These are phyloP conservation scores for Pochonia chlamydosporia DNA, from an alignment of 2,329 filamentous ascomycete species.

Conservation along the genomic window DNA sequence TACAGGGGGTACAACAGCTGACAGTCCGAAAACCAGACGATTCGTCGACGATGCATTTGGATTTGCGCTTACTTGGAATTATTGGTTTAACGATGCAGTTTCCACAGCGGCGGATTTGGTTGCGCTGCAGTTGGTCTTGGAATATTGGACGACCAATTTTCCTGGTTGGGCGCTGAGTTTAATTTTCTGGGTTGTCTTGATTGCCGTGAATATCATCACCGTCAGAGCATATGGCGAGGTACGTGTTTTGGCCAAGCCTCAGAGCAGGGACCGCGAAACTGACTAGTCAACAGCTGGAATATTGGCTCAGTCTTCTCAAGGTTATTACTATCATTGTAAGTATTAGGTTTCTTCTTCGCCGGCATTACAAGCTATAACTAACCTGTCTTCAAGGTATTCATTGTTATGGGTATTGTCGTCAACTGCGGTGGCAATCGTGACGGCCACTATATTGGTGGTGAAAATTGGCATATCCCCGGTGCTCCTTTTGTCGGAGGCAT, in stretches of 20 bases:
- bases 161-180: slow-evolving; percentile 58
- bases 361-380: neutral
- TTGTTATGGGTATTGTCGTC: slow-evolving; percentile 53
- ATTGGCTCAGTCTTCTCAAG: slow-evolving; percentile 51
- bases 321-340: slow-evolving; percentile 43
- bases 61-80: slow-evolving; percentile 52
- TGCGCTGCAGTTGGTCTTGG: slow-evolving; percentile 42
- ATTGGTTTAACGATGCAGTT: slow-evolving; percentile 61
- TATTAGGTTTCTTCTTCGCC: neutral
- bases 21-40: slow-evolving; percentile 21
- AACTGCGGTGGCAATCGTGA: slow-evolving; percentile 47
- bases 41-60: slow-evolving; percentile 50
- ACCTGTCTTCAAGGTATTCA: slow-evolving; percentile 39
- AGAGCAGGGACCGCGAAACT: neutral
- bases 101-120: slow-evolving; percentile 53
- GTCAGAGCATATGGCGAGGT: slow-evolving; percentile 30
- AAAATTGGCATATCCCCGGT: slow-evolving; percentile 52
- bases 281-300: slow-evolving; percentile 37
- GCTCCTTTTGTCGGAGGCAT: slow-evolving; percentile 61
- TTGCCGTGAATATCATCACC: slow-evolving; percentile 32
- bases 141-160: slow-evolving; percentile 58
- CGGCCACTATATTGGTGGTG: slow-evolving; percentile 50
- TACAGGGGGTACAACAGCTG: neutral
- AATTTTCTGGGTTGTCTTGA: slow-evolving; percentile 53
- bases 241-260: slow-evolving; percentile 1